phyloP scores from a whole-genome alignment of 1,284 basidiomycete genomes.

The Dichomitus squalens region DNA sequence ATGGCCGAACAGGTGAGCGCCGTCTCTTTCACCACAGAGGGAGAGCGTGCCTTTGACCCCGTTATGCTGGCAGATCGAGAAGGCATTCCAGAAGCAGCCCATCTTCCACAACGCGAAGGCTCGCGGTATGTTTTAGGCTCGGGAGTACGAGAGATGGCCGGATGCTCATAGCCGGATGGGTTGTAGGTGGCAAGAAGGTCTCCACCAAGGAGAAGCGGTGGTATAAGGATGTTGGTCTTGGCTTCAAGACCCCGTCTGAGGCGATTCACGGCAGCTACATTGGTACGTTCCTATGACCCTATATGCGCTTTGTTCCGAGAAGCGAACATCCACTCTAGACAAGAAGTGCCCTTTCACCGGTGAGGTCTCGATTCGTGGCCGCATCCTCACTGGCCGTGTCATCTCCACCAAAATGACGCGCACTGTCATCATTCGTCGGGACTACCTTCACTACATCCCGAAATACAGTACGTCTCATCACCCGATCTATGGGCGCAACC shows the following conservation, averaged over 20 bases:
- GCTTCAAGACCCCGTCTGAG: slow-evolving; percentile 96
- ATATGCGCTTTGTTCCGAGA: background rate
- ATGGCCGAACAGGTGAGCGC: slow-evolving; percentile 72
- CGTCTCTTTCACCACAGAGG: background rate
- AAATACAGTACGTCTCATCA: slow-evolving; percentile 82
- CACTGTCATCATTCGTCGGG: slow-evolving; percentile 97
- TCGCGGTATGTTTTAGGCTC: slow-evolving; percentile 65
- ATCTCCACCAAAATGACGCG: slow-evolving; percentile 99
- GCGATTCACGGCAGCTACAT: slow-evolving; percentile 98
- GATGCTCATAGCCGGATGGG: slow-evolving; percentile 17
- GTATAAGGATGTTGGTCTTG: slow-evolving; percentile 99
- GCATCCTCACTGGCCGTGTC: slow-evolving; percentile 97
- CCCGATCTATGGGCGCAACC: slow-evolving; percentile 9
- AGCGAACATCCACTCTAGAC: slow-evolving; percentile 54
- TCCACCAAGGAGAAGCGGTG: slow-evolving; percentile 95
- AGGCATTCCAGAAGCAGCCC: slow-evolving; percentile 96
- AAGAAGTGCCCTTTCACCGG: slow-evolving; percentile 99
- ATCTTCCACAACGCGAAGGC: slow-evolving; percentile 98
- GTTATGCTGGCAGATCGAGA: slow-evolving; percentile 69
- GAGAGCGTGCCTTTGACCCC: background rate
- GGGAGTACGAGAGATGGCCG: slow-evolving; percentile 5
- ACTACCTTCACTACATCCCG: slow-evolving; percentile 98
- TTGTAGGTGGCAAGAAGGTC: slow-evolving; percentile 82
- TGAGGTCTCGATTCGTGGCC: slow-evolving; percentile 96
- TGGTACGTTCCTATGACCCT: slow-evolving; percentile 55